Evolutionary conservation across 2,329 filamentous ascomycete species (phyloP).

Genomic region (Venturia aucupariae): DNA sequence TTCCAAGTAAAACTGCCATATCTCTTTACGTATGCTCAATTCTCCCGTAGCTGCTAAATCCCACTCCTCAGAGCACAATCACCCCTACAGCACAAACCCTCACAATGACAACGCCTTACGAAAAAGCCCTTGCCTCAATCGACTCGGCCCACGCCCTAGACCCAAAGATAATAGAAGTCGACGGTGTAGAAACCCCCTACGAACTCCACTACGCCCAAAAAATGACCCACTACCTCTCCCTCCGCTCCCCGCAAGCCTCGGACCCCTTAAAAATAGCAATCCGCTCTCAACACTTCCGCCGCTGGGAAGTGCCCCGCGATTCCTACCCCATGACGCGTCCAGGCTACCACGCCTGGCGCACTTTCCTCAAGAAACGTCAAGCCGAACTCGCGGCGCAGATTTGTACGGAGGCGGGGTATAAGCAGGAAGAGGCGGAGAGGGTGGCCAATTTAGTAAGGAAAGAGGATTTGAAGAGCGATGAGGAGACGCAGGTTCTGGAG

Average conservation of each 20-base stretch:
- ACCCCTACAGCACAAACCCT: not conserved
- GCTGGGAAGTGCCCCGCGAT: conserved; percentile 72
- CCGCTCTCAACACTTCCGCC: conserved; percentile 74
- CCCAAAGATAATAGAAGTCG: conserved; percentile 46
- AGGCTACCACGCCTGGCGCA: conserved; percentile 75
- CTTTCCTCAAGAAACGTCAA: conserved; percentile 63
- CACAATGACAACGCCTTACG: conserved; percentile 12
- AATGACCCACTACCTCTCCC: conserved; percentile 65
- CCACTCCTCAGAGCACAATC: not conserved
- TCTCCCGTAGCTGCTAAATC: not conserved
- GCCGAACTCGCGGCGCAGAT: conserved; percentile 50
- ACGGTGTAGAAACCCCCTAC: conserved; percentile 49
- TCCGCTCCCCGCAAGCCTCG: conserved; percentile 52
- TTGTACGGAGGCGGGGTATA: conserved; percentile 43
- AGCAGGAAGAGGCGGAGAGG: conserved; percentile 46
- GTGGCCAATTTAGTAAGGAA: conserved; percentile 70
- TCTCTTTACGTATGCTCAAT: not conserved
- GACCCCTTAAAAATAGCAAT: conserved; percentile 64
- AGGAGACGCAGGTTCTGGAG: conserved; percentile 67
- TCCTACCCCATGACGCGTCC: conserved; percentile 64
- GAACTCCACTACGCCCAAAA: conserved; percentile 75
- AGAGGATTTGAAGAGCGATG: conserved; percentile 55
- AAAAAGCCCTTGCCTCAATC: conserved; percentile 53
- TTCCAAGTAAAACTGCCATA: not conserved
- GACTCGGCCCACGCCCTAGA: conserved; percentile 64